A percentile compares a stretch with the other conserved stretches of the same genome.
Evolutionary conservation across 2,329 filamentous ascomycete species (phyloP).

Genomic region (Penicillium sp.): DNA sequence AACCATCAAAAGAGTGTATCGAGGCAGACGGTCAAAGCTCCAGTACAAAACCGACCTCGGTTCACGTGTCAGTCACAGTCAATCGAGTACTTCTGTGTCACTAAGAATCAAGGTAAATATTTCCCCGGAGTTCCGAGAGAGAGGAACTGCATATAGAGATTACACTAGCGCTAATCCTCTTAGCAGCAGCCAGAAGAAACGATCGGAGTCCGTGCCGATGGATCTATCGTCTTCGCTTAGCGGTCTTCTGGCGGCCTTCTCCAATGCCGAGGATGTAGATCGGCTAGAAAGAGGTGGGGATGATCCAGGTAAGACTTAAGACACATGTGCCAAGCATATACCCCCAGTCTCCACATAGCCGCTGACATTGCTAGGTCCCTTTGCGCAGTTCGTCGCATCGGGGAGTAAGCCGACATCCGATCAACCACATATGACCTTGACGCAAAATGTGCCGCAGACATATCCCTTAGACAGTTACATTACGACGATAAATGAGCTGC

Average conservation of each 20-base stretch:
- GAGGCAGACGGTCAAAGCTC: background rate
- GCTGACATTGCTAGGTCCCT: background rate
- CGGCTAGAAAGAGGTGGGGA: background rate
- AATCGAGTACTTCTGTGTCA: background rate
- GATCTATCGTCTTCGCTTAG: conserved; percentile 1
- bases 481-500: conserved; percentile 1
- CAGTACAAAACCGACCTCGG: background rate
- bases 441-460: conserved; percentile 7
- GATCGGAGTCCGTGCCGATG: conserved; percentile 3
- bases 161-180: background rate
- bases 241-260: conserved; percentile 3
- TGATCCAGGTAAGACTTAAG: background rate
- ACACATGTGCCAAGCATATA: background rate
- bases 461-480: conserved; percentile 10
- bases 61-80: background rate
- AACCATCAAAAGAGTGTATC: background rate
- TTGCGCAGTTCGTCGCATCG: background rate
- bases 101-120: background rate
- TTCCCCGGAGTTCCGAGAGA: background rate
- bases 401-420: conserved; percentile 1
- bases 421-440: conserved; percentile 6
- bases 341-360: background rate
- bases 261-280: conserved; percentile 14
- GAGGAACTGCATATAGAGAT: background rate
- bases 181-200: background rate